phyloP scores from a whole-genome alignment of 495 filamentous ascomycete species.

The Parathielavia appendiculata region DNA sequence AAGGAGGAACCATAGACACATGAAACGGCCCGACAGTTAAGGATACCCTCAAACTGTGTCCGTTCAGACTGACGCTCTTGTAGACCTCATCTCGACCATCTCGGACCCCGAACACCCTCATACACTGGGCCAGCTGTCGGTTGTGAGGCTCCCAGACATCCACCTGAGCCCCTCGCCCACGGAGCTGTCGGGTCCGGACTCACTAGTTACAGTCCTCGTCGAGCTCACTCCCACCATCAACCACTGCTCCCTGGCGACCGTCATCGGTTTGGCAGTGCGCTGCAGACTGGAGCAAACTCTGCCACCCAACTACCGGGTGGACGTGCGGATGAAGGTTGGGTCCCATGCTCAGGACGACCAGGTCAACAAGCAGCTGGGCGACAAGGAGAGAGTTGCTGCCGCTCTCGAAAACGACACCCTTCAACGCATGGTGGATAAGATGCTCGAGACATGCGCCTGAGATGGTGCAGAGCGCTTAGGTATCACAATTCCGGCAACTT shows the following conservation, averaged over 20 bases:
- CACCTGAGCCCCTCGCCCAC: slow-evolving; percentile 62
- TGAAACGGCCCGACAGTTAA: neutral
- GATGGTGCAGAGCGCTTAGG: neutral
- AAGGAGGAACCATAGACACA: neutral
- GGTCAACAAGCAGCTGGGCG: slow-evolving; percentile 90
- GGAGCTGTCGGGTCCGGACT: slow-evolving; percentile 39
- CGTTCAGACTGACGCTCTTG: slow-evolving; percentile 35
- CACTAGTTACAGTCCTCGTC: slow-evolving; percentile 52
- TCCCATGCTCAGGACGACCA: slow-evolving; percentile 92
- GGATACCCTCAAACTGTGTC: slow-evolving; percentile 15
- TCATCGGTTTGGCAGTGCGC: slow-evolving; percentile 90
- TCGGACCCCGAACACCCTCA: slow-evolving; percentile 95
- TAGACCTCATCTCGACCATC: slow-evolving; percentile 89
- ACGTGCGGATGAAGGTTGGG: slow-evolving; percentile 91
- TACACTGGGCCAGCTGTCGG: slow-evolving; percentile 83
- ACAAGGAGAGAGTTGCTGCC: slow-evolving; percentile 94
- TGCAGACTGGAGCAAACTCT: slow-evolving; percentile 86
- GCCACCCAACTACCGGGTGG: slow-evolving; percentile 86
- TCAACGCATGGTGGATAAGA: slow-evolving; percentile 81
- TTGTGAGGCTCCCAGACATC: slow-evolving; percentile 91
- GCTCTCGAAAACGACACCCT: slow-evolving; percentile 91
- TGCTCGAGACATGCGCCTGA: slow-evolving; percentile 74
- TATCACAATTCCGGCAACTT: neutral
- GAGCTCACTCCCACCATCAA: slow-evolving; percentile 95
- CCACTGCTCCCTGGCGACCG: slow-evolving; percentile 91